A percentile compares a stretch with the other conserved stretches of the same genome.
phyloP scores from a whole-genome alignment of 225 moss, liverwort and hornwort species.

The Bryoerythrophyllum caledonicum region DNA sequence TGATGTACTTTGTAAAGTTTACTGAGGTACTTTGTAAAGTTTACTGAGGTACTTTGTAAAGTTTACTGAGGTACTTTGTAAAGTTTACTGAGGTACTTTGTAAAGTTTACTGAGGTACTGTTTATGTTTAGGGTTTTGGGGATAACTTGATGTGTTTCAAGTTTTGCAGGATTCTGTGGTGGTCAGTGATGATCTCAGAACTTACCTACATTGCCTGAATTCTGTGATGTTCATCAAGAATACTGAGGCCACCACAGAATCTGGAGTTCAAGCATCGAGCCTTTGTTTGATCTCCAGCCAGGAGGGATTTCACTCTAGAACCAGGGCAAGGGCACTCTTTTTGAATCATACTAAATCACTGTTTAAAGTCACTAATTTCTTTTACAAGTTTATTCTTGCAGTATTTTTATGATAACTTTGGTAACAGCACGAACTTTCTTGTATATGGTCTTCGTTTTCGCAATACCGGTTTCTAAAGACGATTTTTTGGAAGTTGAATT shows the following conservation, averaged over 20 bases:
- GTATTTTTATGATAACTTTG: too few species aligned
- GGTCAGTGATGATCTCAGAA: conserved; percentile 13
- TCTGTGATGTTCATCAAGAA: conserved; percentile 9
- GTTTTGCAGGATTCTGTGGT: background rate
- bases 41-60: background rate
- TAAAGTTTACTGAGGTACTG: background rate
- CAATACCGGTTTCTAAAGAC: background rate
- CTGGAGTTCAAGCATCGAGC: background rate
- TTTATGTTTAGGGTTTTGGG: background rate
- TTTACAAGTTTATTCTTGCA: too few species aligned
- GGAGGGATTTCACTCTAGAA: too few species aligned
- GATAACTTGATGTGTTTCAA: background rate
- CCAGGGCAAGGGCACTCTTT: too few species aligned
- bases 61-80: background rate
- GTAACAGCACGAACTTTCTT: background rate
- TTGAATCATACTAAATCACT: too few species aligned
- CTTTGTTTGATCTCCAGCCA: too few species aligned
- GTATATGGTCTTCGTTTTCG: background rate
- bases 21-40: conserved; percentile 3
- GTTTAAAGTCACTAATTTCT: too few species aligned
- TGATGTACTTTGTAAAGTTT: conserved; percentile 16
- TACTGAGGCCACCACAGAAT: conserved; percentile 12
- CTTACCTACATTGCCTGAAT: conserved; percentile 28
- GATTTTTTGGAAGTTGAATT: background rate
- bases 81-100: background rate